A percentile compares a stretch with the other conserved stretches of the same genome.
Evolutionary conservation across 139 green algal species (phyloP).

Genomic region (Ettlia oleoabundans): DNA sequence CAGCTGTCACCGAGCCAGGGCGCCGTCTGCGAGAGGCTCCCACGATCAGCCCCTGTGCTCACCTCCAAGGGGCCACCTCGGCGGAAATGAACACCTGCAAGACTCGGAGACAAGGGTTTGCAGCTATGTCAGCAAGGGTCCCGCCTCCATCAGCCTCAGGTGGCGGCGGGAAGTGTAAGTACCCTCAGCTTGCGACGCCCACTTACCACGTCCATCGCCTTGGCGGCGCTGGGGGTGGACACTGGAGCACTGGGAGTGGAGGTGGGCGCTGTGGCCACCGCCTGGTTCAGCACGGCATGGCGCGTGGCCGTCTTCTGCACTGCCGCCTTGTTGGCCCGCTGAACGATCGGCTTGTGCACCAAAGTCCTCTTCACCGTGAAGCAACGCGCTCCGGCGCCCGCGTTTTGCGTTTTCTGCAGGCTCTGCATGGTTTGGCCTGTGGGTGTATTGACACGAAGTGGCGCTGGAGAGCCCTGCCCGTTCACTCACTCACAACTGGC

Average conservation of each 20-base stretch:
- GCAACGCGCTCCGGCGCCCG: too few species aligned
- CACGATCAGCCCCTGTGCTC: too few species aligned
- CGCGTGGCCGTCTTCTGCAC: neutral
- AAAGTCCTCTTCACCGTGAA: neutral
- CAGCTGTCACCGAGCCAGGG: too few species aligned
- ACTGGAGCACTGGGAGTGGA: neutral
- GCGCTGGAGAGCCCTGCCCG: too few species aligned
- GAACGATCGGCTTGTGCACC: neutral
- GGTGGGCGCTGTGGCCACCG: constrained; percentile 6
- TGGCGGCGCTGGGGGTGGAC: neutral
- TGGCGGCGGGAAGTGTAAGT: too few species aligned
- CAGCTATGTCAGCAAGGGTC: too few species aligned
- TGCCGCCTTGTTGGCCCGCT: neutral
- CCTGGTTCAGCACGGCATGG: neutral
- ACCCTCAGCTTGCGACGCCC: neutral
- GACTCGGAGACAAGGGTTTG: neutral
- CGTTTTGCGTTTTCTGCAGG: too few species aligned
- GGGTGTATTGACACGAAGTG: too few species aligned
- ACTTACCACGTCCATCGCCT: constrained; percentile 57
- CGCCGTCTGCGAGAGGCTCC: too few species aligned
- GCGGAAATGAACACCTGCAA: constrained; percentile 26
- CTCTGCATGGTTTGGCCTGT: too few species aligned
- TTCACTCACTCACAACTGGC: too few species aligned
- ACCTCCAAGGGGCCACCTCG: constrained; percentile 31
- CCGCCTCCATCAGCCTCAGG: too few species aligned